Base-by-base conservation (phyloP, 495 filamentous ascomycete genomes). In the Penicillium arizonense region DNA sequence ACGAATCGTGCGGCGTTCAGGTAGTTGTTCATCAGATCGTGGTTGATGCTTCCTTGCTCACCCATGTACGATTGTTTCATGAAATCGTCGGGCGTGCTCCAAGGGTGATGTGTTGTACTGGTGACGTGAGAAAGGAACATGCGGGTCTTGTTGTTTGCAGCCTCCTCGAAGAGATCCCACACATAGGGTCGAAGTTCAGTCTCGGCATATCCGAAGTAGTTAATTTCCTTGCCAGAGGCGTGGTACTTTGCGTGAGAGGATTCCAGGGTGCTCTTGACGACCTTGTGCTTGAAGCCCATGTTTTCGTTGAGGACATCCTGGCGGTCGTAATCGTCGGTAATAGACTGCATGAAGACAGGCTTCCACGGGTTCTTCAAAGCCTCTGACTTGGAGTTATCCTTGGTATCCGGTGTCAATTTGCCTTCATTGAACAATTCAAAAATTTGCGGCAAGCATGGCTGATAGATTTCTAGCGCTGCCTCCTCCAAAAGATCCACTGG, bases 171-270 rank as follows among this genome's bases (percentile, higher is more conserved):
- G 6, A 77, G 49, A 52, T 78, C 75, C 6, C 58, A 56, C 6
- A 78, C 48, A 39, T 78, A 77, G 6, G 74, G 72, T 37, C 60
- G 63, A 6, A 76, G 47, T 32, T 75, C 72, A 7, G 61, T 67
- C 55, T 78, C 75, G n/a, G 74, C 70, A 37, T 56, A 65, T 37
- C 74, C 75, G 40, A 78, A 78, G 49, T 78, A 78, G 35, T 78
- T 78, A 47, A 71, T 57, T 42, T 75, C 71, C 33, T 55, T 28
- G 55, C 67, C 47, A 51, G 66, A 9, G 47, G 64, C 62, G n/a
- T 36, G 55, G 43, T 73, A 62, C 47, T 71, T 70, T 4, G 73
- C 59, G 0, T 47, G 30, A 0, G 52, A 46, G 6, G 62, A 50
- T 24, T 63, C 51, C 6, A 78, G 32, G 2, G 57, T 63, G 18